Evolutionary conservation across 495 filamentous ascomycete genomes (phyloP).

Genomic region (Hyphodiscus hymeniophilus): DNA sequence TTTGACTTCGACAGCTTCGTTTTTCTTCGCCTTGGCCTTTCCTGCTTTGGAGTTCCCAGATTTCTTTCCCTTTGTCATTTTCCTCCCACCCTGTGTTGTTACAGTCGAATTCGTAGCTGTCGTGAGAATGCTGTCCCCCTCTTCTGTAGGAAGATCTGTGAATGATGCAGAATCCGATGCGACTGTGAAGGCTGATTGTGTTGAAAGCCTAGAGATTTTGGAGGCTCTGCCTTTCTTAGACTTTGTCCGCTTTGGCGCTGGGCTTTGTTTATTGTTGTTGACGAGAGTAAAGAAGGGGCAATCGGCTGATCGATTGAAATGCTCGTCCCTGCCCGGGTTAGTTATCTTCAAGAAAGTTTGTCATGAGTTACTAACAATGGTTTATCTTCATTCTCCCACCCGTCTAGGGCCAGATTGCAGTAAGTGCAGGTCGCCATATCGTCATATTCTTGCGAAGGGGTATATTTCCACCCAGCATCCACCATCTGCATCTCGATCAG

Average conservation of each 20-base stretch:
- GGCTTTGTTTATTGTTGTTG: constrained; percentile 28
- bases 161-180: constrained; percentile 46
- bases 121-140: constrained; percentile 64
- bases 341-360: constrained; percentile 12
- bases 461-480: constrained; percentile 88
- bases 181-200: constrained; percentile 21
- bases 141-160: constrained; percentile 41
- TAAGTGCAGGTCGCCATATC: constrained; percentile 86
- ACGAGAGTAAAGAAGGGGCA: constrained; percentile 72
- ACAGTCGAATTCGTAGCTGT: constrained; percentile 41
- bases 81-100: constrained; percentile 43
- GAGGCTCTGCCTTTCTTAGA: constrained; percentile 50
- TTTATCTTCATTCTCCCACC: constrained; percentile 87
- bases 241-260: constrained; percentile 42
- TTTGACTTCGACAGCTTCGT: constrained; percentile 43
- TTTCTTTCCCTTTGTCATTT: constrained; percentile 43
- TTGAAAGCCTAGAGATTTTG: constrained; percentile 63
- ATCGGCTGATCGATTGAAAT: constrained; percentile 64
- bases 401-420: constrained; percentile 76
- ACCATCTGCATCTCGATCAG: constrained; percentile 57
- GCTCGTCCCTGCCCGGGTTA: constrained; percentile 63
- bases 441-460: constrained; percentile 66
- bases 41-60: constrained; percentile 32
- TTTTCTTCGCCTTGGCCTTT: constrained; percentile 51
- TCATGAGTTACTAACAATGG: constrained; percentile 53